Evolutionary conservation across 2,329 filamentous ascomycete genomes (phyloP).

Genomic region (Chaetomiaceae sp.): DNA sequence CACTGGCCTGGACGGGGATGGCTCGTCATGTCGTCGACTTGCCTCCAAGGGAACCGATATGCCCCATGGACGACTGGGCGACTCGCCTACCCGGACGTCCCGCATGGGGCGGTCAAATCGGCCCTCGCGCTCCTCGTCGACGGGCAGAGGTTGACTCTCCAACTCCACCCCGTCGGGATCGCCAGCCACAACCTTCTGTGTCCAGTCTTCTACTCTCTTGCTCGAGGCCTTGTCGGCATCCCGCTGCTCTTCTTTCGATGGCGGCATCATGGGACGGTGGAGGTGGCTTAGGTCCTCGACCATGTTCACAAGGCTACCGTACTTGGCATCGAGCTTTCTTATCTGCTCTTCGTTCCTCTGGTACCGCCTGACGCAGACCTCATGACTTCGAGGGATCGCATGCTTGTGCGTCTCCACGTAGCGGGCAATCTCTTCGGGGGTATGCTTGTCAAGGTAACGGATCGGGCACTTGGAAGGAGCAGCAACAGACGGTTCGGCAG

Average conservation of each 20-base stretch:
- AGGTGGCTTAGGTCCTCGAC: conserved; percentile 84
- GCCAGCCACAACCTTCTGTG: conserved; percentile 44
- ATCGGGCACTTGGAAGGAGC: conserved; percentile 74
- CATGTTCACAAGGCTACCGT: conserved; percentile 89
- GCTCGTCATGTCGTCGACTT: conserved; percentile 43
- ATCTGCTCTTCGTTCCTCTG: conserved; percentile 83
- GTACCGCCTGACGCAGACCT: conserved; percentile 85
- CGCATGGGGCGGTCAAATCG: conserved; percentile 82
- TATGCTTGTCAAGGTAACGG: conserved; percentile 85
- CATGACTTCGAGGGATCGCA: conserved; percentile 87
- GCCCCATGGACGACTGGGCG: conserved; percentile 88
- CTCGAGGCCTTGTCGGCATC: conserved; percentile 50
- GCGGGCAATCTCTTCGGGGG: conserved; percentile 84
- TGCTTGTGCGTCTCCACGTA: conserved; percentile 97
- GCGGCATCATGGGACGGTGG: conserved; percentile 79
- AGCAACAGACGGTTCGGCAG: conserved; percentile 46
- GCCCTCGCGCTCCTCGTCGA: conserved; percentile 55
- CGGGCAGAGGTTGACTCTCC: conserved; percentile 29
- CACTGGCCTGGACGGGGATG: conserved; percentile 55
- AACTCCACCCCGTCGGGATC: conserved; percentile 28
- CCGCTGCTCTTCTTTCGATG: conserved; percentile 34
- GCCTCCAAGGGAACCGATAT: conserved; percentile 65
- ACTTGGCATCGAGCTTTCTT: conserved; percentile 86
- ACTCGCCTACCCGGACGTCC: conserved; percentile 89
- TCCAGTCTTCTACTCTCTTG: conserved; percentile 80